Percentiles rank a stretch among this genome's conserved stretches.
Conservation (phyloP, 805 yeast genomes). For the Lipomyces japonicus region DNA sequence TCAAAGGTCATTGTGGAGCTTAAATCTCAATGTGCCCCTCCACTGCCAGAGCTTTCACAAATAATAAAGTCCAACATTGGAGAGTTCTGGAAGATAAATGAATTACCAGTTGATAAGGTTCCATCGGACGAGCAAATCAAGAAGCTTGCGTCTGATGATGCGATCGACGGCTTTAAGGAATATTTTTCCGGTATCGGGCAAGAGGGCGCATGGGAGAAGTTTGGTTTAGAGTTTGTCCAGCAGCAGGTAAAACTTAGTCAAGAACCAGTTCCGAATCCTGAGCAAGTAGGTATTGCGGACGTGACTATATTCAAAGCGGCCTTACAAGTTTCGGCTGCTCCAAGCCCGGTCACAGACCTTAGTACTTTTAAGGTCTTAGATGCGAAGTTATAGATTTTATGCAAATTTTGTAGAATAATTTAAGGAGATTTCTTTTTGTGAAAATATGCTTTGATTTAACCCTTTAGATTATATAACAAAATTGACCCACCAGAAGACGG, state of each 20-base stretch:
- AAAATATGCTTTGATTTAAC: not conserved
- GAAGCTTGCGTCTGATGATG: constrained; percentile 2
- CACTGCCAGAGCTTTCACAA: constrained; percentile 10
- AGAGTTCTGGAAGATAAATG: constrained; percentile 16
- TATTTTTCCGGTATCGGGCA: constrained; percentile 5
- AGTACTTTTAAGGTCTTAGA: constrained; percentile 15
- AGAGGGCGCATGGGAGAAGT: constrained; percentile 8
- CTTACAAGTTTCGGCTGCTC: constrained; percentile 55
- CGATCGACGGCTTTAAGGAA: constrained; percentile 7
- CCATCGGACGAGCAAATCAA: constrained; percentile 6
- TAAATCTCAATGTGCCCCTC: constrained; percentile 47
- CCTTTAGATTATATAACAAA: too few relatives aligned
- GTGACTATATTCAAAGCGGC: constrained; percentile 55
- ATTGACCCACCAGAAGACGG: too few relatives aligned
- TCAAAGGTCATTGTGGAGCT: constrained; percentile 58
- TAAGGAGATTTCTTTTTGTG: not conserved
- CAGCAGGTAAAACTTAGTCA: constrained; percentile 30
- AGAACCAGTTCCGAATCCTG: constrained; percentile 49
- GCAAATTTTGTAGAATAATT: not conserved
- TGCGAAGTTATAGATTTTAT: constrained; percentile 18
- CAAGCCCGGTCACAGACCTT: constrained; percentile 46
- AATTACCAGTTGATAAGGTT: constrained; percentile 12
- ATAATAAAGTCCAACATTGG: constrained; percentile 8
- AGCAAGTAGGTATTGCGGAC: constrained; percentile 37
- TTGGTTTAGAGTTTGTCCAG: constrained; percentile 11